Conservation (phyloP, 441 rosid species). For the Manihot esculenta region DNA sequence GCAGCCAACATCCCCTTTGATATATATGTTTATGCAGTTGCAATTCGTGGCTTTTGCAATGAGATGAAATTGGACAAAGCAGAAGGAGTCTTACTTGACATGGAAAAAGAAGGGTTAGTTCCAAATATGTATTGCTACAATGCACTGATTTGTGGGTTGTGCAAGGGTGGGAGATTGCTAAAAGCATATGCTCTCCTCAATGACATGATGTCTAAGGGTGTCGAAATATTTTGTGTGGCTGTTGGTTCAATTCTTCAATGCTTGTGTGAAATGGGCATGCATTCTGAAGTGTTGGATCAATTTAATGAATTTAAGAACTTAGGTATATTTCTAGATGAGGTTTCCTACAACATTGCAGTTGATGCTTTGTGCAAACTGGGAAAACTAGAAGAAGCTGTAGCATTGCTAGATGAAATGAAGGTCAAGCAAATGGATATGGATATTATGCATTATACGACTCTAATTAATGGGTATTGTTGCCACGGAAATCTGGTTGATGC, state of each 20-base stretch:
- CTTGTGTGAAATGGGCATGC: constrained; percentile 43
- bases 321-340: constrained; percentile 52
- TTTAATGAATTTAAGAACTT: constrained; percentile 39
- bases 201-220: constrained; percentile 49
- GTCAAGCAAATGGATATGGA: constrained; percentile 47
- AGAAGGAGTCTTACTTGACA: constrained; percentile 39
- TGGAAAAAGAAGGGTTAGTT: constrained; percentile 49
- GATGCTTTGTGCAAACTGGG: constrained; percentile 62
- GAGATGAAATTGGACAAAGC: constrained; percentile 64
- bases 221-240: constrained; percentile 52
- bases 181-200: constrained; percentile 44
- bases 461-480: constrained; percentile 60
- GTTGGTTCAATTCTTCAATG: constrained; percentile 57
- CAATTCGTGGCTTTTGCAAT: constrained; percentile 54
- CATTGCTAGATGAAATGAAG: constrained; percentile 60
- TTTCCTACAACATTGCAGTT: constrained; percentile 48
- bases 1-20: constrained; percentile 32
- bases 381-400: constrained; percentile 53
- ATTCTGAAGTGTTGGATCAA: constrained; percentile 35
- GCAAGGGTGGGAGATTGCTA: constrained; percentile 42
- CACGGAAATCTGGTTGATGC: constrained; percentile 48
- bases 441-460: constrained; percentile 60
- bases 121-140: constrained; percentile 43
- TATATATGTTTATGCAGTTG: constrained; percentile 39
- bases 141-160: constrained; percentile 45